Evolutionary conservation across 2,329 filamentous ascomycete species (phyloP).

Genomic region (Coniochaeta sp.): DNA sequence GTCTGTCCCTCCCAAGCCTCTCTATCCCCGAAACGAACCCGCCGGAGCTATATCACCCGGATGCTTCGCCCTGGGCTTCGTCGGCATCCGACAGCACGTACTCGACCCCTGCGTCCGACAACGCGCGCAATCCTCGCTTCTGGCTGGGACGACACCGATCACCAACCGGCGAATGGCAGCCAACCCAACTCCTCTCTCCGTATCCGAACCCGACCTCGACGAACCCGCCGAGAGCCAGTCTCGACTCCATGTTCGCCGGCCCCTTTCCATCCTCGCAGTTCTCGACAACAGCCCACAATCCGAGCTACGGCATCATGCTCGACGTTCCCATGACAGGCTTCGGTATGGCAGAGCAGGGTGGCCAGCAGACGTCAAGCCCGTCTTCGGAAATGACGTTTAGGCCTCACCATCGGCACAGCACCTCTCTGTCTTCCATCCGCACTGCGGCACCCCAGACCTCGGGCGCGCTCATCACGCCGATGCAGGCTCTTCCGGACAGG

Average conservation of each 20-base stretch:
- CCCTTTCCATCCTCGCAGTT: conserved; percentile 21
- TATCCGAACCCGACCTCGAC: conserved; percentile 12
- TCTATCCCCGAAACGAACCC: conserved; percentile 21
- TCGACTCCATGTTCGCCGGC: conserved; percentile 19
- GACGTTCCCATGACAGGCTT: conserved; percentile 28
- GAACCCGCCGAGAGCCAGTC: conserved; percentile 10
- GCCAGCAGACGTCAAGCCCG: conserved; percentile 1
- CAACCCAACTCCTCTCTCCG: conserved; percentile 17
- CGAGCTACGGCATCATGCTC: conserved; percentile 25
- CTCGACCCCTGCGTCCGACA: conserved; percentile 36
- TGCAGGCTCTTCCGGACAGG: conserved; percentile 29
- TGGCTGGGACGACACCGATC: conserved; percentile 18
- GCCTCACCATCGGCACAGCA: conserved; percentile 22
- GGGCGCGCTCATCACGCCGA: conserved; percentile 41
- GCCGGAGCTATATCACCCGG: conserved; percentile 20
- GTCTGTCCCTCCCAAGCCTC: conserved; percentile 18
- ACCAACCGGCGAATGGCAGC: conserved; percentile 23
- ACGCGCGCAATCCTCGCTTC: conserved; percentile 14
- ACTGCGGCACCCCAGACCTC: conserved; percentile 33
- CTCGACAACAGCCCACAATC: conserved; percentile 18
- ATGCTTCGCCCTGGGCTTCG: conserved; percentile 33
- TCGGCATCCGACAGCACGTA: conserved; percentile 40
- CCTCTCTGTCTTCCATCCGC: conserved; percentile 32
- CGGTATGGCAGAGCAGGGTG: conserved; percentile 18
- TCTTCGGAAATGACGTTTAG: not conserved